phyloP scores from a whole-genome alignment of 768 basidiomycete species.

The Scleroderma citrinum region DNA sequence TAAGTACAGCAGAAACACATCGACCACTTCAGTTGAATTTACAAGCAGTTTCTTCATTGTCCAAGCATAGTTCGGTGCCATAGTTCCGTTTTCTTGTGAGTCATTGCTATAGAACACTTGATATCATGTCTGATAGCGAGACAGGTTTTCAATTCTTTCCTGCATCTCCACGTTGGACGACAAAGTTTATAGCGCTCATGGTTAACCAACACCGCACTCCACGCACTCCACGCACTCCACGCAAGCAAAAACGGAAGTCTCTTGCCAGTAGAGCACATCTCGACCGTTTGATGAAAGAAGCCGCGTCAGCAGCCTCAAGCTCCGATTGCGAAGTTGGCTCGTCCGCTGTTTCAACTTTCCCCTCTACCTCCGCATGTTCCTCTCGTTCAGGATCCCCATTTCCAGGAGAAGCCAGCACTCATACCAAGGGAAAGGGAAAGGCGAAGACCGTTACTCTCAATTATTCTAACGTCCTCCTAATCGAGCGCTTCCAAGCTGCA shows the following conservation, averaged over 20 bases:
- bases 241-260: constrained; percentile 21
- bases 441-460: constrained; percentile 9
- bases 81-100: no score
- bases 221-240: not conserved
- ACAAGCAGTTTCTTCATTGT: no score
- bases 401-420: not conserved
- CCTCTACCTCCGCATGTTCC: not conserved
- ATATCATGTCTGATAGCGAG: no score
- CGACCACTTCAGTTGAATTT: no score
- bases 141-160: no score
- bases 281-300: constrained; percentile 19
- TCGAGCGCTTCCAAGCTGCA: constrained; percentile 23
- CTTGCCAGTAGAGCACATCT: constrained; percentile 19
- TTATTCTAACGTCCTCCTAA: constrained; percentile 21
- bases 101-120: no score
- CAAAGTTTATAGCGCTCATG: no score
- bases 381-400: not conserved
- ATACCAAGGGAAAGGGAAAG: no score
- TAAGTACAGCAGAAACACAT: no score
- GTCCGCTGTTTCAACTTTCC: not conserved
- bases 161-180: no score
- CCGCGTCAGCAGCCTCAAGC: not conserved
- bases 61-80: no score
- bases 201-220: not conserved
- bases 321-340: not conserved